Conservation (phyloP, 2,329 filamentous ascomycete genomes). For the Colletotrichum higginsianum region DNA sequence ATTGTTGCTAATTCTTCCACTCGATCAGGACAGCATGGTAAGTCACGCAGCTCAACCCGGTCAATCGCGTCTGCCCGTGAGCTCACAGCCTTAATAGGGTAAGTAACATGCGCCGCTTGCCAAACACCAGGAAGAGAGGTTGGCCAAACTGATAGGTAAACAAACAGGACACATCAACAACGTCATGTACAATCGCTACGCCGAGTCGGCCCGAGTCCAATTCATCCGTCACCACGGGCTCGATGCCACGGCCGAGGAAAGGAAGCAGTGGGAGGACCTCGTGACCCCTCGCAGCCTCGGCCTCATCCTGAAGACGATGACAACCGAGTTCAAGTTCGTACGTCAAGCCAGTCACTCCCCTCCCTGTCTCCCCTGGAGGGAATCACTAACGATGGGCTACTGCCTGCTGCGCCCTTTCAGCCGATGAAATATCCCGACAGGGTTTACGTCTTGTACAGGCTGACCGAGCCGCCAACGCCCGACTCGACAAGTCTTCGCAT, state of each 20-base stretch:
- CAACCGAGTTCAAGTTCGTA: slow-evolving; percentile 2
- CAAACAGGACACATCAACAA: not conserved
- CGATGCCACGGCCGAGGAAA: not conserved
- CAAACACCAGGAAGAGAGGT: too few species aligned
- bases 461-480: not conserved
- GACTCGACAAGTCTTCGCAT: not conserved
- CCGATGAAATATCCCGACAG: slow-evolving; percentile 3
- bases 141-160: not conserved
- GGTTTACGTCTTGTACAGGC: not conserved
- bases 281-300: not conserved
- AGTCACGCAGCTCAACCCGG: not conserved
- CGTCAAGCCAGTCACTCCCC: not conserved
- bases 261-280: slow-evolving; percentile 1
- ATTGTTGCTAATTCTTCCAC: not conserved
- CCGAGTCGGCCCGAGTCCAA: not conserved
- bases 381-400: too few species aligned
- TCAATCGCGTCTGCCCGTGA: not conserved
- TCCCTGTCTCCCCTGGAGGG: too few species aligned
- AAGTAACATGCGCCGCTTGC: not conserved
- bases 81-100: not conserved
- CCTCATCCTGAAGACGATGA: not conserved
- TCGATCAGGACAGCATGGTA: not conserved
- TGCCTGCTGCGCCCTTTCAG: not conserved
- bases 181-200: not conserved
- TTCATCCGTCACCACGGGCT: not conserved